Base-by-base conservation (phyloP, 2,329 filamentous ascomycete species). In the Cercospora janseana region DNA sequence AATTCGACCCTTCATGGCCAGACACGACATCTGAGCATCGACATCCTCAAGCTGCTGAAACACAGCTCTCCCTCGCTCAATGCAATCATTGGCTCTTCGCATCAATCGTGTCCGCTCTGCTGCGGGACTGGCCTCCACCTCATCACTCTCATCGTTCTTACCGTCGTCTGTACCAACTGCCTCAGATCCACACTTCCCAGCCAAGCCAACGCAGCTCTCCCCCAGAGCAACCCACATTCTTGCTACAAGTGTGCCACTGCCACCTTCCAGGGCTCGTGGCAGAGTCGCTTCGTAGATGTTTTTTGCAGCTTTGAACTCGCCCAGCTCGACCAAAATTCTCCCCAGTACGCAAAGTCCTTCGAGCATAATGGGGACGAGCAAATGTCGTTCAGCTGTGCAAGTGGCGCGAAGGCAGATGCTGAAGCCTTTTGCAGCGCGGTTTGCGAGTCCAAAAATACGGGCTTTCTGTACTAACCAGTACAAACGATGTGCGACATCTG, bases 1-100 rank as follows among this genome's bases (percentile, higher is more conserved):
- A 43, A 94, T 79, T 43, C 83, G 83, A 3, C 87, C 85, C 70
- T 88, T 91, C 75, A 93, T 93, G 15, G 86, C 85, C 72, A 91
- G 79, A 75, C 87, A 83, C 68, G 90, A 86, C 63, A 87, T 85
- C 69, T 88, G 85, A 46, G 82, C 82, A n/a, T 74, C 71, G 10
- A 83, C 71, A 64, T 87, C 87, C 64, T 87, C 82, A 10, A 88
- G 73, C 38, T 75, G 77, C 32, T 82, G 79, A 65, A 81, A 94
- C 55, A 83, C 79, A 69, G 20, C 35, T n/a, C 60, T 46, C 3
- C 63, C 63, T 9, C 63, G 52, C 26, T 67, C 66, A 6, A 69
- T 50, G 38, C 60, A 58, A 3, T 55, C 49, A 12, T 61, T 56
- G 4, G 66, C 65, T 6, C 43, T 40, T 16, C 63, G 55, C 51